A percentile compares a stretch with the other conserved stretches of the same genome.
Evolutionary conservation across 306 rosid species (phyloP).

Genomic region (Castanopsis chinensis): DNA sequence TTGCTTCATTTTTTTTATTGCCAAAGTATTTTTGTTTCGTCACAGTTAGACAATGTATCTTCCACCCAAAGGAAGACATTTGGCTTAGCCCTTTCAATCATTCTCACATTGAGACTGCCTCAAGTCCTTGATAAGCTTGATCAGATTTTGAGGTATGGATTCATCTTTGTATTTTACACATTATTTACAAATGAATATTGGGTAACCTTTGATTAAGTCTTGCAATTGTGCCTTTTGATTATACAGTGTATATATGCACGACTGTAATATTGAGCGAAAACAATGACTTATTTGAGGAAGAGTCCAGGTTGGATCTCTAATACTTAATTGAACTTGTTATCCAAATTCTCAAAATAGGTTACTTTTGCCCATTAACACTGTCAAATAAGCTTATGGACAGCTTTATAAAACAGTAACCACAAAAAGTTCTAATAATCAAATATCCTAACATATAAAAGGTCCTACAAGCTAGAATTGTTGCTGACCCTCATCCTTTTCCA

Average conservation of each 20-base stretch:
- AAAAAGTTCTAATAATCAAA: too few species aligned
- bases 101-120: slow-evolving; percentile 82
- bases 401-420: too few species aligned
- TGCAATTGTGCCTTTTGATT: slow-evolving; percentile 15
- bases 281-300: slow-evolving; percentile 68
- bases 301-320: slow-evolving; percentile 62
- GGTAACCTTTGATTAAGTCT: slow-evolving; percentile 19
- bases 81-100: slow-evolving; percentile 88
- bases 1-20: slow-evolving; percentile 11
- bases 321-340: too few species aligned
- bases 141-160: slow-evolving; percentile 79
- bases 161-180: slow-evolving; percentile 16
- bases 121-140: slow-evolving; percentile 93
- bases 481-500: too few species aligned
- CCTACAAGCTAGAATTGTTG: too few species aligned
- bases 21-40: slow-evolving; percentile 11
- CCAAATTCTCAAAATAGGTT: neutral
- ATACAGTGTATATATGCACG: slow-evolving; percentile 86
- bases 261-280: slow-evolving; percentile 75
- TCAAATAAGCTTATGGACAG: too few species aligned
- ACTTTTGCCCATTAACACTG: too few species aligned
- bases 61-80: slow-evolving; percentile 79
- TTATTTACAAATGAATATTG: slow-evolving; percentile 9
- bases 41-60: slow-evolving; percentile 85
- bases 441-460: too few species aligned